phyloP scores from a whole-genome alignment of 169 alveolate genomes.

The Plasmodium fragile region DNA sequence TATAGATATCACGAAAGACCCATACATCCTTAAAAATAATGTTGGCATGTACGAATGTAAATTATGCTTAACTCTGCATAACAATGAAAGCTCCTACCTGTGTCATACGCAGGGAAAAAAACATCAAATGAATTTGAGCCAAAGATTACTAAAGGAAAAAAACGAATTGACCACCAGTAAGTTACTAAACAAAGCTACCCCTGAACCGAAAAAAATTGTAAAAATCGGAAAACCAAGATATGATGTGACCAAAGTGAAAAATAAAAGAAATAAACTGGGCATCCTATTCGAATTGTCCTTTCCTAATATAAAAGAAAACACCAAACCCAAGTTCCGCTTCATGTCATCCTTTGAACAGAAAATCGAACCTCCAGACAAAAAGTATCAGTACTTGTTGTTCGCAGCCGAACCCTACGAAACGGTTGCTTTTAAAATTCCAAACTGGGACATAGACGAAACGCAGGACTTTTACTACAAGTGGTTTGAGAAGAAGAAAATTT shows the following conservation, averaged over 20 bases:
- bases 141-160: constrained; percentile 96
- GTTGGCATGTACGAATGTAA: constrained; percentile 93
- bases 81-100: constrained; percentile 97
- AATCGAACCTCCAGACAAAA: constrained; percentile 94
- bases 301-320: constrained; percentile 92
- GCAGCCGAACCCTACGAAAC: constrained; percentile 99
- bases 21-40: constrained; percentile 97
- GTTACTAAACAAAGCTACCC: constrained; percentile 29
- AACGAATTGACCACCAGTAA: constrained; percentile 80
- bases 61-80: constrained; percentile 98
- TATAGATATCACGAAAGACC: constrained; percentile 96
- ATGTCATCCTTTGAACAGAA: constrained; percentile 98
- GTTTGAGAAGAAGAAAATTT: constrained; percentile 94
- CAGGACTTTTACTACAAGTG: constrained; percentile 93
- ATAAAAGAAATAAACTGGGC: constrained; percentile 94
- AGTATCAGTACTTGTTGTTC: constrained; percentile 96
- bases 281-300: constrained; percentile 97
- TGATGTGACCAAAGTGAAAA: constrained; percentile 95
- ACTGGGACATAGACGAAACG: constrained; percentile 91
- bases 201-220: constrained; percentile 80
- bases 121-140: constrained; percentile 96
- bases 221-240: constrained; percentile 99
- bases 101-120: constrained; percentile 99
- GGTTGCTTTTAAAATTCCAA: constrained; percentile 97
- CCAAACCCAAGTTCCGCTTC: constrained; percentile 93